Percentiles rank a stretch among this genome's conserved stretches.
phyloP scores from a whole-genome alignment of 2,329 filamentous ascomycete species.

The Scopulariopsis brevicaulis region DNA sequence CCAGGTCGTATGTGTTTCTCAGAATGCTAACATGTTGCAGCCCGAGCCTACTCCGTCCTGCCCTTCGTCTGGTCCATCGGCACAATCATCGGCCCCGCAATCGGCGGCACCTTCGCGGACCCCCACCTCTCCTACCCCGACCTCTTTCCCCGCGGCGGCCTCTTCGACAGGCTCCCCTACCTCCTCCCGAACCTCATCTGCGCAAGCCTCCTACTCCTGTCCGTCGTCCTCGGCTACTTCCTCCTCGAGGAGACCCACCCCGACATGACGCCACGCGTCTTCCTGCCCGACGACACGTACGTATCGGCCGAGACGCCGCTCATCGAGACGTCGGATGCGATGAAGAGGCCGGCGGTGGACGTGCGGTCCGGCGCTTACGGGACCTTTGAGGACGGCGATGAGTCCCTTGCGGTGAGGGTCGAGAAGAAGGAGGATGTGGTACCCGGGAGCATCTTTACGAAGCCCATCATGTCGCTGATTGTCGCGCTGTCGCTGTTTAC shows the following conservation, averaged over 20 bases:
- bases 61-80: conserved; percentile 90
- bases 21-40: conserved; percentile 25
- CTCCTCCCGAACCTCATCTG: conserved; percentile 84
- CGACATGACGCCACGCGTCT: conserved; percentile 26
- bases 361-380: conserved; percentile 48
- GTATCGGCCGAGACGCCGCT: conserved; percentile 55
- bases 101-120: conserved; percentile 77
- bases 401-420: conserved; percentile 4
- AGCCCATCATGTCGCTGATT: conserved; percentile 36
- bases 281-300: conserved; percentile 35
- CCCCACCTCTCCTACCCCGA: conserved; percentile 64
- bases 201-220: conserved; percentile 61
- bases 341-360: conserved; percentile 61
- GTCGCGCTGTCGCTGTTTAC: conserved; percentile 82
- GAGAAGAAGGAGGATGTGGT: conserved; percentile 17
- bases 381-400: conserved; percentile 24
- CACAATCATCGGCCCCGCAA: conserved; percentile 78
- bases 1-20: conserved; percentile 9
- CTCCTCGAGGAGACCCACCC: conserved; percentile 85
- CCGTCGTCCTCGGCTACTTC: conserved; percentile 70
- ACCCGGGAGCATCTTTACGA: conserved; percentile 6
- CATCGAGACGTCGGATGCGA: conserved; percentile 62
- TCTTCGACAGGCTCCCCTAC: conserved; percentile 76
- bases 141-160: conserved; percentile 51
- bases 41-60: conserved; percentile 82